Conservation (phyloP, 345 rosid species). For the Corchorus olitorius region DNA sequence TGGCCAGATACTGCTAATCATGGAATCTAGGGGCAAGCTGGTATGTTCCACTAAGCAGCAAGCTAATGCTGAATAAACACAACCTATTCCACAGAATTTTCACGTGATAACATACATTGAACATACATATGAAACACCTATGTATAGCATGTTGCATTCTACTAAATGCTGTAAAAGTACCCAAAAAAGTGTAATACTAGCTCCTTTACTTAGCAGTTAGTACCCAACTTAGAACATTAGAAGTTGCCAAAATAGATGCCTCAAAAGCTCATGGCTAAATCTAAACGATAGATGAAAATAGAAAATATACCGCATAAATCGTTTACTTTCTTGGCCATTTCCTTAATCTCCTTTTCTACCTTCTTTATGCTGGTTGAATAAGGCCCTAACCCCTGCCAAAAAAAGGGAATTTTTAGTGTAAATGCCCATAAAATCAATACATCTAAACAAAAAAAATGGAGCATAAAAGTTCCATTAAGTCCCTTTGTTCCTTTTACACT, state of each 20-base stretch:
- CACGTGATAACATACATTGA: background rate
- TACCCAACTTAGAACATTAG: background rate
- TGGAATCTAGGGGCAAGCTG: background rate
- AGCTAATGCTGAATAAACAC: background rate
- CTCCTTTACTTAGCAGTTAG: background rate
- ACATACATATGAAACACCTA: background rate
- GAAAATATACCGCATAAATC: conserved; percentile 73
- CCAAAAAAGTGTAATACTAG: background rate
- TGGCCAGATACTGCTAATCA: background rate
- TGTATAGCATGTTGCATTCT: background rate
- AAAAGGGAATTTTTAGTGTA: background rate
- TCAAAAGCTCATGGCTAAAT: too few species aligned
- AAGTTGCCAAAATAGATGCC: background rate
- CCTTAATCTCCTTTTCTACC: conserved; percentile 89
- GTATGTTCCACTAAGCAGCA: background rate
- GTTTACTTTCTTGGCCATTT: conserved; percentile 84
- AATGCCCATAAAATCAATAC: background rate
- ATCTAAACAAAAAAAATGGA: background rate
- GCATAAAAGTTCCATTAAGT: background rate
- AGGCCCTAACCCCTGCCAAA: conserved; percentile 85
- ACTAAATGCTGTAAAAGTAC: background rate
- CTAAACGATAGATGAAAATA: too few species aligned
- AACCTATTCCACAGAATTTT: background rate
- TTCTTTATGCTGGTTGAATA: conserved; percentile 85
- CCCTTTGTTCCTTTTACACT: too few species aligned